Evolutionary conservation across 306 rosid genomes (phyloP).

Genomic region (Prunus dulcis): DNA sequence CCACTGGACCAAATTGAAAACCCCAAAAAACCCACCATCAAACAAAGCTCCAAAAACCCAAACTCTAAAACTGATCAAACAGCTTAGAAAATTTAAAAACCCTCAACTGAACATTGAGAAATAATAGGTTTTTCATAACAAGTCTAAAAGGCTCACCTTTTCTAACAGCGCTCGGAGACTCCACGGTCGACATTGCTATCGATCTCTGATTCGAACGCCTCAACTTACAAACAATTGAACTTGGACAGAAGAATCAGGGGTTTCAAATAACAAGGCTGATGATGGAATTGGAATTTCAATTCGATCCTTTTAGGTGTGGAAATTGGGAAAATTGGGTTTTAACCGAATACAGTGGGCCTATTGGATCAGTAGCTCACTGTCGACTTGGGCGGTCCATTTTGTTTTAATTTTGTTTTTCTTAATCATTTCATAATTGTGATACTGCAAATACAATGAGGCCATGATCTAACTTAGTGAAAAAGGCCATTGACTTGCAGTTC

Average conservation of each 20-base stretch:
- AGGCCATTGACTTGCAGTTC: fast-evolving
- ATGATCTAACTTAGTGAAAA: too few relatives aligned
- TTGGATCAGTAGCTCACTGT: background rate
- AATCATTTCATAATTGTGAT: too few relatives aligned
- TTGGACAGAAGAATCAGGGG: background rate
- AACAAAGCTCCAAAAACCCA: background rate
- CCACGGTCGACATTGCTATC: conserved; percentile 45
- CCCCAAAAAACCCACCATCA: conserved; percentile 12
- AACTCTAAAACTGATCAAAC: background rate
- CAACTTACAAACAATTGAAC: background rate
- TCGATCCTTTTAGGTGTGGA: background rate
- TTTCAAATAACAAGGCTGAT: background rate
- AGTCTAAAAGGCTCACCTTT: conserved; percentile 46
- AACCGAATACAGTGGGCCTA: background rate
- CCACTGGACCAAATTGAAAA: conserved; percentile 51
- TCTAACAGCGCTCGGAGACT: conserved; percentile 57
- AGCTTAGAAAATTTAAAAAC: background rate
- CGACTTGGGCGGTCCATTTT: background rate
- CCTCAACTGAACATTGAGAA: background rate
- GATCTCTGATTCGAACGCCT: background rate
- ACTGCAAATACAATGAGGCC: too few relatives aligned
- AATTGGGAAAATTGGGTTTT: background rate
- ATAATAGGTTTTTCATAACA: conserved; percentile 2
- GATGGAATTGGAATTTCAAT: conserved; percentile 2
- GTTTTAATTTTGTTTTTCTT: background rate